Evolutionary conservation across 1,284 basidiomycete species (phyloP), one percentile per base, ranked within the genome.

Genomic region (Malassezia sympodialis): DNA sequence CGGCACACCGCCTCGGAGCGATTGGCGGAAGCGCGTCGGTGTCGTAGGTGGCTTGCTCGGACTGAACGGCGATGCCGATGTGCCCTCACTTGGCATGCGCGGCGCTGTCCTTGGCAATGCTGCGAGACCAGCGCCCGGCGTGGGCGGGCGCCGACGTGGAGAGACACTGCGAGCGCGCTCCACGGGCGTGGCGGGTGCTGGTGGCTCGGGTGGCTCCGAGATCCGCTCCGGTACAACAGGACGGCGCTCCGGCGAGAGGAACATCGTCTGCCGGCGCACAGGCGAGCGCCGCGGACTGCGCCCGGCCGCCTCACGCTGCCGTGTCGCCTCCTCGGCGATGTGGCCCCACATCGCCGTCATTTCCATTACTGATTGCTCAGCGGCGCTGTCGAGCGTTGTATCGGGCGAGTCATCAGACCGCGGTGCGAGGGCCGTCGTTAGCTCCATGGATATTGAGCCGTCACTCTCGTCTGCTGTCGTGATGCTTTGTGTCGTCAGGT

Each of bases 1-100:
- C 10, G 62, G 58, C 8, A 68, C 49, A 23, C 60, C 65, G 24
- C 65, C 67, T 4, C 65, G 63, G 51, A 69, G 62, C 54, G 67
- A 67, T 42, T 59, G 62, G 11, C 65, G 59, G 62, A 67, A 67
- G 10, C 63, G 59, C 34, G 56, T 63, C 8, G 59, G 56, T 3
- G 56, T 52, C 30, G 30, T 11, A 30, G 49, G 40, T 27, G 32
- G 28, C 24, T 30, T 45, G 28, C 14, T 17, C 3, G 41, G 27
- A 32, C 50, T 30, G 8, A 41, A 41, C 12, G 41, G 26, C 31
- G 41, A 44, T 11, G 41, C 17, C 19, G 21, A 12, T 17, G 15
- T 12, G 14, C 17, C 5, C n/a, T 45, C 27, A 10, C 26, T 28
- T 3, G 12, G 4, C 4, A 17, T 4, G 17, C 30, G 24, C 11